Evolutionary conservation across 495 filamentous ascomycete genomes (phyloP), one percentile per base, ranked within the genome.

Genomic region (Hypoxylon fragiforme): DNA sequence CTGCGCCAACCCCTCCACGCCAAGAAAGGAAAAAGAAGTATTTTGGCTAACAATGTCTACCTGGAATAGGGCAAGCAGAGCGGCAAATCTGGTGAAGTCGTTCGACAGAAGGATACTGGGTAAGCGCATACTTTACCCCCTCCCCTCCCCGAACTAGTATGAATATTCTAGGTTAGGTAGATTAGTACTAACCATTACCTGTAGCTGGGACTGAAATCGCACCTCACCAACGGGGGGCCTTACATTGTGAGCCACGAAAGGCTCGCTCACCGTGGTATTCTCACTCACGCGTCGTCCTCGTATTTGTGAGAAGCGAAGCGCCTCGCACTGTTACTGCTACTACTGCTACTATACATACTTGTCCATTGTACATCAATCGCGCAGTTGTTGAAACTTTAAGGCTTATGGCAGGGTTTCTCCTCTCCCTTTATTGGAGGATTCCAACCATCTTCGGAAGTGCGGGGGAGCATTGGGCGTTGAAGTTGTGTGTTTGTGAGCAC

Each of bases 101-200:
- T 87, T 45, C 76, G 90, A 62, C 86, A 90, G 69, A 95, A 91
- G 74, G 89, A 92, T 56, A 83, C 82, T 54, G 89, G 89, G 88
- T 90, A 75, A 77, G 85, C 24, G 24, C 24, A 62, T n/a, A n/a
- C n/a, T n/a, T n/a, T n/a, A n/a, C n/a, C n/a, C n/a, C n/a, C n/a
- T n/a, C n/a, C n/a, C n/a, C n/a, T n/a, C n/a, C n/a, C n/a, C n/a
- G n/a, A n/a, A n/a, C n/a, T n/a, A n/a, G n/a, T n/a, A n/a, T n/a
- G n/a, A n/a, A n/a, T n/a, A n/a, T n/a, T n/a, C n/a, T n/a, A n/a
- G 24, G 26, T 21, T 16, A 12, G 3, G 6, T 8, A 9, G 1
- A 13, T 13, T 2, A n/a, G 8, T 14, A 21, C 49, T 57, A 38
- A 58, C 32, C 14, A n/a, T n/a, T n/a, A n/a, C 32, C 36, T 22